Conservation (phyloP, 768 basidiomycete species). For the Kockovaella imperatae region DNA sequence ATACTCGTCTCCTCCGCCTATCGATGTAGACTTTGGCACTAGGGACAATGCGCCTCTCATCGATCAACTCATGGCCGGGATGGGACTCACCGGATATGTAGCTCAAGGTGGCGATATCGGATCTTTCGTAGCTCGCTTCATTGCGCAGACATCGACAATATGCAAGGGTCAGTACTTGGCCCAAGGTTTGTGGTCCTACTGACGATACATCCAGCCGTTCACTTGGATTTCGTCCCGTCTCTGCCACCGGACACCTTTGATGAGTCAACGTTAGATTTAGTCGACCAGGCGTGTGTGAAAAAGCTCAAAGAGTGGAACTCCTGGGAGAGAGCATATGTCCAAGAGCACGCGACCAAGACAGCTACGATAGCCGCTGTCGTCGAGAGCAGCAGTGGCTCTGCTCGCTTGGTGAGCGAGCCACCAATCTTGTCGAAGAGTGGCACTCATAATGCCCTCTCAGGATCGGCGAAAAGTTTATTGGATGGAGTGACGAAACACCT, state of each 20-base stretch:
- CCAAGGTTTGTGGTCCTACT: background rate
- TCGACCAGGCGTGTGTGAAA: constrained; percentile 4
- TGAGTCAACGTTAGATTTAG: background rate
- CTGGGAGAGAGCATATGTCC: constrained; percentile 17
- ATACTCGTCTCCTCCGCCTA: constrained; percentile 34
- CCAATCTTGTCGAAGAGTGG: background rate
- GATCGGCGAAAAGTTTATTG: constrained; percentile 43
- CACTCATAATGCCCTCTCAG: constrained; percentile 7
- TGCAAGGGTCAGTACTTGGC: constrained; percentile 33
- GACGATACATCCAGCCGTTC: constrained; percentile 2
- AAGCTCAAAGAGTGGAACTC: background rate
- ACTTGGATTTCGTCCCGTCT: background rate
- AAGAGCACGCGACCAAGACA: constrained; percentile 28
- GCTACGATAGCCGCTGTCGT: constrained; percentile 29
- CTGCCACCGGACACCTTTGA: background rate
- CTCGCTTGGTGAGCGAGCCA: constrained; percentile 30
- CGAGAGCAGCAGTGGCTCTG: constrained; percentile 26
- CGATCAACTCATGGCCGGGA: constrained; percentile 37
- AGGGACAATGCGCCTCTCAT: constrained; percentile 31
- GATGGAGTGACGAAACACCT: constrained; percentile 35
- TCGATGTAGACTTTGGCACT: constrained; percentile 26
- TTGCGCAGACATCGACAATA: constrained; percentile 12
- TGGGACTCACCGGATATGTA: constrained; percentile 39
- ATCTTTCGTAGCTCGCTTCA: constrained; percentile 27
- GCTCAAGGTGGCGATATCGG: constrained; percentile 45